Evolutionary conservation across 108 stramenopile genomes (phyloP).

Genomic region (Asterionellopsis glacialis): DNA sequence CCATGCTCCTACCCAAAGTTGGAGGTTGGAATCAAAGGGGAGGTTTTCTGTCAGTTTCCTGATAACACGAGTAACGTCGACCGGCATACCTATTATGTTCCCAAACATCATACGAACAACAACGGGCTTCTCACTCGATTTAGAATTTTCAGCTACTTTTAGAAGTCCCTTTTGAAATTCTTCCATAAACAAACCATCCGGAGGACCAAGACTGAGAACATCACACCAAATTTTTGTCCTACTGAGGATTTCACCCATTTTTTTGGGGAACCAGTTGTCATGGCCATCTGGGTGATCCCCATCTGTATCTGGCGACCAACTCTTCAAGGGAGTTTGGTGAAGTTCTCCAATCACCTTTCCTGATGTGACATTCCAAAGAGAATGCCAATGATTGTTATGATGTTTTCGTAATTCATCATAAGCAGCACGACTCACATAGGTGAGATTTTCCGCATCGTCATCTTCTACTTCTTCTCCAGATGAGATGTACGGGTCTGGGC

Average conservation of each 20-base stretch:
- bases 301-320: not conserved
- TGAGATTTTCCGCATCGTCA: conserved; percentile 30
- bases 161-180: conserved; percentile 23
- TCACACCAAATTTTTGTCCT: conserved; percentile 34
- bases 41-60: conserved; percentile 27
- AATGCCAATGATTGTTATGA: conserved; percentile 47
- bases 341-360: conserved; percentile 36
- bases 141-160: conserved; percentile 9
- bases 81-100: conserved; percentile 45
- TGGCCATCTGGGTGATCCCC: conserved; percentile 15
- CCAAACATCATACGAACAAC: conserved; percentile 48
- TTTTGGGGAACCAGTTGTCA: conserved; percentile 40
- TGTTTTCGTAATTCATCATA: conserved; percentile 42
- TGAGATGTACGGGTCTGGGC: conserved; percentile 15
- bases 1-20: conserved; percentile 43
- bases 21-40: conserved; percentile 24
- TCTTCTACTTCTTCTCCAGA: conserved; percentile 56
- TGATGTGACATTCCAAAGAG: conserved; percentile 64
- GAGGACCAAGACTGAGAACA: conserved; percentile 34
- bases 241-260: conserved; percentile 29
- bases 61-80: conserved; percentile 35
- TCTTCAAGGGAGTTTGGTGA: conserved; percentile 31
- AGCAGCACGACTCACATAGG: conserved; percentile 39
- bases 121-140: conserved; percentile 8
- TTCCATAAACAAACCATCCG: conserved; percentile 42